These are phyloP conservation scores for Baudoinia panamericana DNA, from an alignment of 495 filamentous ascomycete species.

Conservation along the genomic window DNA sequence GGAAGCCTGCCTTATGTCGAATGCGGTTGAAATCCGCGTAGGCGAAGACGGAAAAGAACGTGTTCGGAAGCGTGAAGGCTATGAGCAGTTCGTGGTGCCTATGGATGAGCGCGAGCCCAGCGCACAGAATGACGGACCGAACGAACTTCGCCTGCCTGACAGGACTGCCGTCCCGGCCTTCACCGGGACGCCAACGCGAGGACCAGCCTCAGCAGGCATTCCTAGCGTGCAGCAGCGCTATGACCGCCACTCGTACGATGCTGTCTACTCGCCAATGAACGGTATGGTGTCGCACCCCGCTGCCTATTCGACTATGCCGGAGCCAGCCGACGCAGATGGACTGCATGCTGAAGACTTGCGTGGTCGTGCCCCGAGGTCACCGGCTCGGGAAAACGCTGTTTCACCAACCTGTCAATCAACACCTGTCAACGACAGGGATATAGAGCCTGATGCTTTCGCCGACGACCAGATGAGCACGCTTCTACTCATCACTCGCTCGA, in stretches of 20 bases:
- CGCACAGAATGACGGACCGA: slow-evolving; percentile 47
- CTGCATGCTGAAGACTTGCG: slow-evolving; percentile 15
- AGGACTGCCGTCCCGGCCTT: slow-evolving; percentile 19
- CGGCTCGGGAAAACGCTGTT: neutral
- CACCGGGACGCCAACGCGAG: slow-evolving; percentile 3
- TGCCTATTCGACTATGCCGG: neutral
- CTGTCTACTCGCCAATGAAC: slow-evolving; percentile 9
- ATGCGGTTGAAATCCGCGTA: slow-evolving; percentile 52
- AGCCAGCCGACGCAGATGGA: slow-evolving; percentile 1
- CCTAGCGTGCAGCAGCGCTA: slow-evolving; percentile 2
- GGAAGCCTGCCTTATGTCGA: slow-evolving; percentile 55
- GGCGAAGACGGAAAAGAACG: slow-evolving; percentile 64
- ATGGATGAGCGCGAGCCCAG: slow-evolving; percentile 46
- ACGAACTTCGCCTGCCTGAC: slow-evolving; percentile 27
- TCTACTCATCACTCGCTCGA: slow-evolving; percentile 33
- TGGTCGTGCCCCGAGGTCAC: slow-evolving; percentile 8
- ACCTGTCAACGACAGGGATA: neutral
- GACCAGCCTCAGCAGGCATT: slow-evolving; percentile 1
- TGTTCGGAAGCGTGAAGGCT: slow-evolving; percentile 63
- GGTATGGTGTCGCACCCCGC: slow-evolving; percentile 6
- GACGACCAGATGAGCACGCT: slow-evolving; percentile 44
- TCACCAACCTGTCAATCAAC: neutral
- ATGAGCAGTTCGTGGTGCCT: slow-evolving; percentile 67
- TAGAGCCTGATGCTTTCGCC: slow-evolving; percentile 34
- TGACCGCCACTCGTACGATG: slow-evolving; percentile 16